phyloP scores from a whole-genome alignment of 2,329 filamentous ascomycete genomes.

The Amesomyces nigricolor region DNA sequence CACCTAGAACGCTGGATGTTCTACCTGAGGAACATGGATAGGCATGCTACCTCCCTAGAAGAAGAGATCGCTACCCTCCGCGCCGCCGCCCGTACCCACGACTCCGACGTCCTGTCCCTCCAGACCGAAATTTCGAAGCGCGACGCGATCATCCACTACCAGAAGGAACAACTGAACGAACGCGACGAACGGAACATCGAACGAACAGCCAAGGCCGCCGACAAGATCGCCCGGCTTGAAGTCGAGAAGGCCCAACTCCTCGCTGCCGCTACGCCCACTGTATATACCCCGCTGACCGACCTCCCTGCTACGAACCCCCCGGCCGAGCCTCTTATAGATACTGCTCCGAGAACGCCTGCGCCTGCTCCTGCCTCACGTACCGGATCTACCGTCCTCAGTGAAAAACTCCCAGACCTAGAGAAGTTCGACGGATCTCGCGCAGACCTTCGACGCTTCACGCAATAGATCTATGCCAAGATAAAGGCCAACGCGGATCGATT shows the following conservation, averaged over 20 bases:
- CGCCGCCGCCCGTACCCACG: background rate
- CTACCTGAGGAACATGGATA: too few species aligned
- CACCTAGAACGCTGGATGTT: too few species aligned
- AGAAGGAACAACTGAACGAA: slow-evolving; percentile 7
- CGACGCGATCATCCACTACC: background rate
- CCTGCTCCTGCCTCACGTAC: too few species aligned
- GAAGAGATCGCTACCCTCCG: background rate
- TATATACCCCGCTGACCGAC: background rate
- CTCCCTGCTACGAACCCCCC: background rate
- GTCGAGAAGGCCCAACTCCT: background rate
- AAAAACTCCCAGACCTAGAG: too few species aligned
- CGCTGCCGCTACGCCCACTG: background rate
- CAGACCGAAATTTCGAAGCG: background rate
- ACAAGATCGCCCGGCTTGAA: background rate
- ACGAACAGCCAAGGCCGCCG: background rate
- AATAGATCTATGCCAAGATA: too few species aligned
- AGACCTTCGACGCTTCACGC: too few species aligned
- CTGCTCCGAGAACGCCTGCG: too few species aligned
- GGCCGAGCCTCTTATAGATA: too few species aligned
- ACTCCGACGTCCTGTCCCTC: background rate
- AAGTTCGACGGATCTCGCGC: too few species aligned
- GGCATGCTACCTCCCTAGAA: background rate
- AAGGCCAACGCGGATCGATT: too few species aligned
- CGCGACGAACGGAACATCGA: slow-evolving; percentile 1
- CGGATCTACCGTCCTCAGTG: too few species aligned